Evolutionary conservation across 106 monocot genomes (phyloP).

Genomic region (Apostasia shenzhenica): DNA sequence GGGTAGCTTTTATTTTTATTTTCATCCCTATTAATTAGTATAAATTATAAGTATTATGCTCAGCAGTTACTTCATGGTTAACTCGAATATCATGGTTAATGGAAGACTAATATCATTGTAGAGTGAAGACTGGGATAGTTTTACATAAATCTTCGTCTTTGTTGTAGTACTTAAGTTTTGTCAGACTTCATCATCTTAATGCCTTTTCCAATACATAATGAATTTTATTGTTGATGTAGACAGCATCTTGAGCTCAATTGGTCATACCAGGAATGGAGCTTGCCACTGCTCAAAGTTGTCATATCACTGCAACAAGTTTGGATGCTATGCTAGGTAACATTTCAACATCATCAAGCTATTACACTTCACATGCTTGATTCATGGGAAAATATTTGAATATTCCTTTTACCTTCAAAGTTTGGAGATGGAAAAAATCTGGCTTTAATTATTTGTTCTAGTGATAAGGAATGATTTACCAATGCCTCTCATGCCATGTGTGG

Average conservation of each 20-base stretch:
- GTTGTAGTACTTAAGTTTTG: neutral
- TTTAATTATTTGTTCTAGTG: neutral
- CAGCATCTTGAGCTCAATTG: slow-evolving; percentile 24
- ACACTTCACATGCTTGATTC: neutral
- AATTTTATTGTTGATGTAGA: slow-evolving; percentile 10
- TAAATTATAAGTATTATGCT: too few relatives aligned
- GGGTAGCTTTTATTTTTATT: too few relatives aligned
- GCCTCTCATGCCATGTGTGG: neutral
- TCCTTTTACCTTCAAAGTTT: neutral
- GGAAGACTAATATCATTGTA: too few relatives aligned
- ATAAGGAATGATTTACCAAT: neutral
- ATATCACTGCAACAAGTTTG: slow-evolving; percentile 33
- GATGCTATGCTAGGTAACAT: slow-evolving; percentile 27
- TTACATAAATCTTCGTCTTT: too few relatives aligned
- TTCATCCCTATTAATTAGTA: too few relatives aligned
- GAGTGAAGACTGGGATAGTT: too few relatives aligned
- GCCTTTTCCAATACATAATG: neutral
- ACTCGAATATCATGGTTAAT: too few relatives aligned
- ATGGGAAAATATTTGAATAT: neutral
- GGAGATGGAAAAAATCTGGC: neutral
- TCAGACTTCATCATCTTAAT: neutral
- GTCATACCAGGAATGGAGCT: slow-evolving; percentile 2
- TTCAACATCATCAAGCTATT: neutral
- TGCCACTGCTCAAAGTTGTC: slow-evolving; percentile 18
- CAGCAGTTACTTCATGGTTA: too few relatives aligned